Base-by-base conservation (phyloP, 2,329 filamentous ascomycete genomes). In the Graphium sp. region DNA sequence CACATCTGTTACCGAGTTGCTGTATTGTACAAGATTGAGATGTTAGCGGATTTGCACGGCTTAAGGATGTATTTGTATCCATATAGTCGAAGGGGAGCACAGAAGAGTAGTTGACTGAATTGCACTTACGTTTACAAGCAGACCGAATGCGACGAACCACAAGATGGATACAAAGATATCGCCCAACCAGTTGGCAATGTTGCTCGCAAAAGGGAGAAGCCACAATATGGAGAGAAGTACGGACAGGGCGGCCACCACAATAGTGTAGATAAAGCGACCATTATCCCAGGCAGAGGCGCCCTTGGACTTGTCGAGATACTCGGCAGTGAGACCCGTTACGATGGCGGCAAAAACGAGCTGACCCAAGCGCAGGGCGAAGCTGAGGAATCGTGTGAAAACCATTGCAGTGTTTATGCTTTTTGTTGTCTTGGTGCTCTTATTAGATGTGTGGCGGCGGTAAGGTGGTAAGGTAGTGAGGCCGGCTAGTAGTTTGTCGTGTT, bases 191-290 rank as follows among this genome's bases (percentile, higher is more conserved):
- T 75, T 64, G 35, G 73, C 61, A 49, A 84, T 81, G 26, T 60
- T 63, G 28, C 56, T 55, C 3, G 68, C 65, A 43, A 80, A 79
- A 2, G 80, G 80, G 22, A 85, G 59, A 17, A 84, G 58, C 68
- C 77, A 81, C 36, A 85, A 47, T 16, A 85, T 50, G 5, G 68
- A 59, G n/a, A 81, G 55, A 22, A 85, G 47, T 31, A 84, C 69
- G 9, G 73, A 69, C 12, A 85, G 43, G 13, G 61, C 73, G 3
- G 80, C 74, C 22, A 84, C 62, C 12, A 81, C 67, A 43, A 78
- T 67, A 25, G 76, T 68, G 56, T 82, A 85, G 52, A 85, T 81
- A 55, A 75, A 73, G 32, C 78, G 72, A 20, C 62, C 71, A 22
- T 66, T 53, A 12, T 59, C 53, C 60, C 66, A 73, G 34, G 57